Conservation (phyloP, 2,329 filamentous ascomycete genomes). For the Aureobasidium sp. region DNA sequence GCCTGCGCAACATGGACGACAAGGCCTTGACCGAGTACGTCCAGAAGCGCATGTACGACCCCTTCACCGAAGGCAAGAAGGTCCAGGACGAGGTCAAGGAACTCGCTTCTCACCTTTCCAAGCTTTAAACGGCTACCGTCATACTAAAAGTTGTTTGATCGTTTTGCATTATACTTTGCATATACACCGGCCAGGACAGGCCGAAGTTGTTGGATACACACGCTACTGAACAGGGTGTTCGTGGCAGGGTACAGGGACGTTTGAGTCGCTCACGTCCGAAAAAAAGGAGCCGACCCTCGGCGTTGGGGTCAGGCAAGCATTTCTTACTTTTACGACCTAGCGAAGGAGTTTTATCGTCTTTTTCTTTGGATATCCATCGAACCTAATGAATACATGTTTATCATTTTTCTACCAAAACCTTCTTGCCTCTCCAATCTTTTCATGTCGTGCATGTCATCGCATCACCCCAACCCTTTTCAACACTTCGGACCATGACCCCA, state of each 20-base stretch:
- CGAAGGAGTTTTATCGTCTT: conserved; percentile 3
- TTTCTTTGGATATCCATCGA: neutral
- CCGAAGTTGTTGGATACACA: neutral
- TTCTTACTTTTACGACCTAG: neutral
- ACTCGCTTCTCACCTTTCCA: conserved; percentile 14
- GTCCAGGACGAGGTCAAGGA: conserved; percentile 23
- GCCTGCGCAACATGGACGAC: conserved; percentile 59
- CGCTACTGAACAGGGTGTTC: neutral
- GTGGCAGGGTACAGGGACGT: neutral
- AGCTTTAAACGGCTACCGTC: neutral
- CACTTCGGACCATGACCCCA: no score
- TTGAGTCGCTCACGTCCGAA: neutral
- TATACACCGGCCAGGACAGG: conserved; percentile 2
- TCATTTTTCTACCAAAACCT: neutral
- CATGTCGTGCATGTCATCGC: no score
- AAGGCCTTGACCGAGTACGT: conserved; percentile 62
- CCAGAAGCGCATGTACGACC: conserved; percentile 42
- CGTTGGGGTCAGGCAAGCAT: neutral
- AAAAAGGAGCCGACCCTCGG: conserved; percentile 3
- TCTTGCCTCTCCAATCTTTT: no score
- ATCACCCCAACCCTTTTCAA: no score
- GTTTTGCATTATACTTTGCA: no score
- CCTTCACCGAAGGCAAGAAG: conserved; percentile 36
- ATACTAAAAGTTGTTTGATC: neutral
- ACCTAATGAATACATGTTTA: conserved; percentile 3